These are phyloP conservation scores for Leccinum subgranulosum DNA, from an alignment of 768 basidiomycete species.

Conservation along the genomic window DNA sequence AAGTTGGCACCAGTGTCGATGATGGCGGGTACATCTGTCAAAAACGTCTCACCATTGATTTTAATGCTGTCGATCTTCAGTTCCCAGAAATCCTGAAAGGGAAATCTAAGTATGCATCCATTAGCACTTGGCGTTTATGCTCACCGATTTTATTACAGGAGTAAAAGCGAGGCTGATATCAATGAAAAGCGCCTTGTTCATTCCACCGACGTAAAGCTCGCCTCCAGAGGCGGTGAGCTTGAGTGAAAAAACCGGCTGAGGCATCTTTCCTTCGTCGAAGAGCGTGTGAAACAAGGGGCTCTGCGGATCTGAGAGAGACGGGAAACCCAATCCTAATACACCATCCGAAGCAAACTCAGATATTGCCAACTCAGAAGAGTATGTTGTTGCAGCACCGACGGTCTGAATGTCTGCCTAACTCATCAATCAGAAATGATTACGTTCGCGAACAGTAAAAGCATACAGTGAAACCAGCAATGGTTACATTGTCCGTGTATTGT, in stretches of 20 bases:
- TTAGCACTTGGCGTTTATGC: neutral
- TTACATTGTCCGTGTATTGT: constrained; percentile 35
- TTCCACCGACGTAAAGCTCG: neutral
- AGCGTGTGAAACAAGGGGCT: neutral
- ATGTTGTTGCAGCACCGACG: no score
- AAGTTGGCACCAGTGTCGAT: neutral
- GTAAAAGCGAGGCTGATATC: neutral
- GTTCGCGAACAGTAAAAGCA: neutral
- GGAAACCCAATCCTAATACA: no score
- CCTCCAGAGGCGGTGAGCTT: neutral
- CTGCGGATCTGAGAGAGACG: neutral
- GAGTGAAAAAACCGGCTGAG: neutral
- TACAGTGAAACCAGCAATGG: constrained; percentile 6
- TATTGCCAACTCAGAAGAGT: no score
- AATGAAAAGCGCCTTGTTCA: neutral
- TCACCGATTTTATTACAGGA: neutral
- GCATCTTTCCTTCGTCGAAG: neutral
- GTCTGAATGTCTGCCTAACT: no score
- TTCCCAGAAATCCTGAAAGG: neutral
- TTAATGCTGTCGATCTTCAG: neutral
- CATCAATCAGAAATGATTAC: no score
- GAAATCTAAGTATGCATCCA: neutral
- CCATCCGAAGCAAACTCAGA: no score
- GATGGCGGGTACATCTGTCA: neutral
- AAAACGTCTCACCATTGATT: no score